Evolutionary conservation across 345 rosid genomes (phyloP).

Genomic region (Camelina sativa): DNA sequence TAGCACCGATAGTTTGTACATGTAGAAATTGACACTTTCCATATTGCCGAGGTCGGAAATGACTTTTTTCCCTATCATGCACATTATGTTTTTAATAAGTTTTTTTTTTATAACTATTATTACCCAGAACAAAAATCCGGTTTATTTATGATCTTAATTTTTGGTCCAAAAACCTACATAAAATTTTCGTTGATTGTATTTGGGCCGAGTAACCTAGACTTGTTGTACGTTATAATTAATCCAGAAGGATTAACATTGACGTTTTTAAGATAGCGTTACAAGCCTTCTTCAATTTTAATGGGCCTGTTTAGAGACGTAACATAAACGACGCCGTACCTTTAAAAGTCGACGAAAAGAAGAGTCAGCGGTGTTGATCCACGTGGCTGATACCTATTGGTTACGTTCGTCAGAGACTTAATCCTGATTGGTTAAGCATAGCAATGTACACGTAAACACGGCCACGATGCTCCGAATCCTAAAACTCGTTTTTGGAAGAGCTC

Average conservation of each 20-base stretch:
- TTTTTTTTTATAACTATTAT: too few relatives aligned
- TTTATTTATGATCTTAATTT: too few relatives aligned
- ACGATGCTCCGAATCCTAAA: conserved; percentile 24
- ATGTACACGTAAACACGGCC: conserved; percentile 35
- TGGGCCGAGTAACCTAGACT: too few relatives aligned
- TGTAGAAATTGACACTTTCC: too few relatives aligned
- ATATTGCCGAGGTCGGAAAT: too few relatives aligned
- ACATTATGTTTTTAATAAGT: too few relatives aligned
- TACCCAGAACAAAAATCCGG: too few relatives aligned
- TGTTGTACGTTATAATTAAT: too few relatives aligned
- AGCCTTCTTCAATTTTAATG: neutral
- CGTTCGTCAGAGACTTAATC: neutral
- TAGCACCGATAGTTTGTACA: too few relatives aligned
- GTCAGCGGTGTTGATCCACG: conserved; percentile 30
- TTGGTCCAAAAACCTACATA: too few relatives aligned
- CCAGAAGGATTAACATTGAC: neutral
- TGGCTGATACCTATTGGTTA: conserved; percentile 21
- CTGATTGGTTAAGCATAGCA: conserved; percentile 40
- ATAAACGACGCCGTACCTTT: neutral
- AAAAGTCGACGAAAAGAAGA: conserved; percentile 24
- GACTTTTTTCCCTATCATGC: too few relatives aligned
- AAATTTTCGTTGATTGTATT: too few relatives aligned
- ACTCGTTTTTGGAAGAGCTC: conserved; percentile 22
- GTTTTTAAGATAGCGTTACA: neutral
- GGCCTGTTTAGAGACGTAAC: neutral